These are phyloP conservation scores for Citrus sp. DNA, from an alignment of 345 rosid species.

Conservation along the genomic window DNA sequence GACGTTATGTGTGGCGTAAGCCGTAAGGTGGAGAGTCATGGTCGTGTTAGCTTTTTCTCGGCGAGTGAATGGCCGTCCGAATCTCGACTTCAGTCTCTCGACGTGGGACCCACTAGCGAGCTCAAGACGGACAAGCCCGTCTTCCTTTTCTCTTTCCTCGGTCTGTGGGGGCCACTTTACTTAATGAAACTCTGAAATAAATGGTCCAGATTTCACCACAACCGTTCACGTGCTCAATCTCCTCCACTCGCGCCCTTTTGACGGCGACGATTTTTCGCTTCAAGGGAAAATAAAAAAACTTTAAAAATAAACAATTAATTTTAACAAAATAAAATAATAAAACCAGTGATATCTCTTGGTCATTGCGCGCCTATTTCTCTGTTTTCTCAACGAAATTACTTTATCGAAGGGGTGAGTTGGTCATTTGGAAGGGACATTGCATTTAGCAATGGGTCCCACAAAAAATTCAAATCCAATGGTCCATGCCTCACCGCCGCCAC, in stretches of 20 bases:
- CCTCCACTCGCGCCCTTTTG: slow-evolving; percentile 3
- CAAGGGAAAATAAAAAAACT: background rate
- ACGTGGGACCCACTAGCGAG: slow-evolving; percentile 19
- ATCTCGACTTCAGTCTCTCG: background rate
- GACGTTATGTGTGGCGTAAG: background rate
- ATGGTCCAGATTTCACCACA: slow-evolving; percentile 12
- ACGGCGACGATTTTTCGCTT: slow-evolving; percentile 34
- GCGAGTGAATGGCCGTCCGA: slow-evolving; percentile 10
- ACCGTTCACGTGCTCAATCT: slow-evolving; percentile 7
- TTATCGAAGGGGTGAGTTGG: background rate
- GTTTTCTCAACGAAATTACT: background rate
- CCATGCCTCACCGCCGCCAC: slow-evolving; percentile 21
- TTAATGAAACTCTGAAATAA: background rate
- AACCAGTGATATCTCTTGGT: background rate
- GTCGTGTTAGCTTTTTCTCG: background rate
- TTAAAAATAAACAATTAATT: background rate
- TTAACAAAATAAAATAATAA: background rate
- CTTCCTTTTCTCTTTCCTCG: background rate
- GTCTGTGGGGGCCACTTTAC: slow-evolving; percentile 4
- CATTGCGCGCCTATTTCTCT: background rate
- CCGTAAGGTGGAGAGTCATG: background rate
- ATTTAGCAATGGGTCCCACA: slow-evolving; percentile 15
- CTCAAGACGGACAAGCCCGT: slow-evolving; percentile 9
- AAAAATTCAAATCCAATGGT: slow-evolving; percentile 29
- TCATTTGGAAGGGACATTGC: background rate